Evolutionary conservation across 371 early-diverging fungal genomes (phyloP).

Genomic region (Ordospora colligata): DNA sequence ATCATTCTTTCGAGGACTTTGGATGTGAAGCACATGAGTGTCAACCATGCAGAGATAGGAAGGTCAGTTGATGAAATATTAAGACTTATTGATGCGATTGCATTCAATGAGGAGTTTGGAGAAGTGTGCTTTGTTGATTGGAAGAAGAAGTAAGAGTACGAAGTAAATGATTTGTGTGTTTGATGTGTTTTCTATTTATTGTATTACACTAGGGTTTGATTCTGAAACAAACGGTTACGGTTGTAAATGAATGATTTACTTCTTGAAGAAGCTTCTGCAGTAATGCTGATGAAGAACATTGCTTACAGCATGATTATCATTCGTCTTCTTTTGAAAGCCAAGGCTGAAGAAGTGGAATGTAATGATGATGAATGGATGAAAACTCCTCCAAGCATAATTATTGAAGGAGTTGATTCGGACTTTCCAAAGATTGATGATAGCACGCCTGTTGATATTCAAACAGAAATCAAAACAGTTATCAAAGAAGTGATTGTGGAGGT

Average conservation of each 20-base stretch:
- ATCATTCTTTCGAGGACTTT: constrained; percentile 79
- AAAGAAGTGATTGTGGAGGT: neutral
- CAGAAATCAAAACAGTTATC: neutral
- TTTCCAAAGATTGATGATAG: neutral
- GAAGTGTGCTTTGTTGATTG: constrained; percentile 55
- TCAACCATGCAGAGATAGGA: constrained; percentile 78
- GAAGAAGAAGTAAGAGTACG: constrained; percentile 17
- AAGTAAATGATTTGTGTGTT: neutral
- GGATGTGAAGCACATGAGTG: constrained; percentile 67
- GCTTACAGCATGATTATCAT: too few relatives aligned
- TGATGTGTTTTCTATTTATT: too few relatives aligned
- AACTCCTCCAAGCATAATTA: too few relatives aligned
- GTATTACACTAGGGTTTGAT: too few relatives aligned
- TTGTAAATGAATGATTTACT: too few relatives aligned
- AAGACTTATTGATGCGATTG: constrained; percentile 82
- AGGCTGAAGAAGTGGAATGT: too few relatives aligned
- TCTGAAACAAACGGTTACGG: too few relatives aligned
- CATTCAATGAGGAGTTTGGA: constrained; percentile 71
- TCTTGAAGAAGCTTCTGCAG: too few relatives aligned
- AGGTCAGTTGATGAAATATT: constrained; percentile 81
- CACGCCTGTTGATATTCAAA: neutral
- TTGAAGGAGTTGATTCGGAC: too few relatives aligned
- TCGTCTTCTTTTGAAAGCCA: too few relatives aligned
- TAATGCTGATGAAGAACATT: too few relatives aligned
- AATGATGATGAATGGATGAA: too few relatives aligned